Evolutionary conservation across 305 asterid species (phyloP).

Genomic region (Solanum hybrid): DNA sequence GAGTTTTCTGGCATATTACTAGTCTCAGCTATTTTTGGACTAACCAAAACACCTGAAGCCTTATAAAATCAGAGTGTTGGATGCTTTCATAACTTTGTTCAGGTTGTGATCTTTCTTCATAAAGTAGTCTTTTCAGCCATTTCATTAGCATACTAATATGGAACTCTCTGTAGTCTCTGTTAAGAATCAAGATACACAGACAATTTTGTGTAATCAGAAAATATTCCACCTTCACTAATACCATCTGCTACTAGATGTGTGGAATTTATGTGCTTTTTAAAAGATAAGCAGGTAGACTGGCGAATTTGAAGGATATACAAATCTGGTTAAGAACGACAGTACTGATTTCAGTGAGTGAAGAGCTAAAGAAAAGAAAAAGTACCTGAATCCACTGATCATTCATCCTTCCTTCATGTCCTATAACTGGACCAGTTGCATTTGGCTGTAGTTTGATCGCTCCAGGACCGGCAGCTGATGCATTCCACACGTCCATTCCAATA

Average conservation of each 20-base stretch:
- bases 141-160: background rate
- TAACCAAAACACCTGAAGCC: background rate
- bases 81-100: background rate
- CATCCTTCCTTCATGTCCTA: constrained; percentile 48
- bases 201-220: background rate
- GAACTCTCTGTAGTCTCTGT: background rate
- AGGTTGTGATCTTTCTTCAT: background rate
- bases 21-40: background rate
- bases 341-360: background rate
- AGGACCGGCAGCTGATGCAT: constrained; percentile 50
- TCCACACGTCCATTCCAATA: constrained; percentile 92
- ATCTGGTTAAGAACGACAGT: background rate
- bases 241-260: background rate
- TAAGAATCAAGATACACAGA: background rate
- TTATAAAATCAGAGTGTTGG: background rate
- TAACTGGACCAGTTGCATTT: constrained; percentile 35
- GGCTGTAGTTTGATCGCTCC: constrained; percentile 60
- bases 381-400: constrained; percentile 80
- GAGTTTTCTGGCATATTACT: background rate
- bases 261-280: background rate
- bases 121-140: background rate
- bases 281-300: background rate
- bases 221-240: background rate
- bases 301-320: background rate
- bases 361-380: constrained; percentile 1